Conservation (phyloP, 768 basidiomycete species). For the Hirschioporus abietinus region DNA sequence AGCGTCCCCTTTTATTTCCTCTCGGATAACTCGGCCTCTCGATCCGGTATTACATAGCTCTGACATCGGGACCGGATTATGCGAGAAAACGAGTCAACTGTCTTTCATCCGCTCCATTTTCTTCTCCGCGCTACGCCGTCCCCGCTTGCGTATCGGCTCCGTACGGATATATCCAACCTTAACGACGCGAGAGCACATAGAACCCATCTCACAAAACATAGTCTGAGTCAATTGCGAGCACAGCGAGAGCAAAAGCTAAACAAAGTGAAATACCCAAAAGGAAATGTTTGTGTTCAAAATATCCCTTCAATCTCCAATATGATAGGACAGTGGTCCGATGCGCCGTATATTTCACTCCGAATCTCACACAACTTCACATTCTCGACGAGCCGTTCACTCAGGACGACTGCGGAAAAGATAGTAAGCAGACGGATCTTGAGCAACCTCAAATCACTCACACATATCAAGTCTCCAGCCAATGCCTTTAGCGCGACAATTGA, state of each 20-base stretch:
- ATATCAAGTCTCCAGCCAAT: constrained; percentile 87
- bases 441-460: constrained; percentile 40
- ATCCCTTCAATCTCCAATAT: constrained; percentile 64
- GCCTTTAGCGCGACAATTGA: constrained; percentile 73
- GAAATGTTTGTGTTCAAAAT: background rate
- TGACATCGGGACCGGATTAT: too few relatives aligned
- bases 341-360: constrained; percentile 78
- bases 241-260: background rate
- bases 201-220: background rate
- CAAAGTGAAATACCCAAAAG: background rate
- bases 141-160: too few relatives aligned
- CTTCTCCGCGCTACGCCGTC: too few relatives aligned
- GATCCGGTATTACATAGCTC: too few relatives aligned
- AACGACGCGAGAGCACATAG: background rate
- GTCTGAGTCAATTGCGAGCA: background rate
- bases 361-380: constrained; percentile 81
- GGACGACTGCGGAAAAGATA: constrained; percentile 45
- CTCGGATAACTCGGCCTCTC: too few relatives aligned
- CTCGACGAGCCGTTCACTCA: constrained; percentile 63
- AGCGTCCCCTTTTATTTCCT: too few relatives aligned
- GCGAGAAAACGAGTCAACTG: too few relatives aligned
- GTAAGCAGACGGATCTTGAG: constrained; percentile 3
- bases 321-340: constrained; percentile 81
- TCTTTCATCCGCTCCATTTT: too few relatives aligned
- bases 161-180: too few relatives aligned